Conservation (phyloP, 2,329 filamentous ascomycete species). For the Epichloe bromicola region DNA sequence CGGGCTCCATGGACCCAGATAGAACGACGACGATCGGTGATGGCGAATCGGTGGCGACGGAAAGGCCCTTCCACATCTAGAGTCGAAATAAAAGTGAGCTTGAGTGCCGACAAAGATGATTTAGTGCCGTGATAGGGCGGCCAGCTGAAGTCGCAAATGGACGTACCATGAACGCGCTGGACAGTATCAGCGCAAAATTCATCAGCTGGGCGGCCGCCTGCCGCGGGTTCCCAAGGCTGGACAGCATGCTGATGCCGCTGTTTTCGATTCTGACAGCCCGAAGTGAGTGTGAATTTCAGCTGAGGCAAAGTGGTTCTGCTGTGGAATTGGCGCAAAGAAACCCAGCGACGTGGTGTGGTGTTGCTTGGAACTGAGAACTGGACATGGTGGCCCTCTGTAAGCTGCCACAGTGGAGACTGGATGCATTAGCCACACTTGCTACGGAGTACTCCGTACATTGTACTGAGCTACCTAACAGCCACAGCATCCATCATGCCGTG, state of each 20-base stretch:
- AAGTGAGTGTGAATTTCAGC: background rate
- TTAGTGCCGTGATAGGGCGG: background rate
- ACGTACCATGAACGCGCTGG: constrained; percentile 76
- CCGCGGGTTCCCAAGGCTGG: constrained; percentile 59
- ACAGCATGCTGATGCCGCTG: constrained; percentile 41
- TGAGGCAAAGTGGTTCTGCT: background rate
- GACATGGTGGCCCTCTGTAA: constrained; percentile 15
- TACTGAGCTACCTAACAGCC: background rate
- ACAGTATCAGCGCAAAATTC: constrained; percentile 83
- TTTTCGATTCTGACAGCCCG: background rate
- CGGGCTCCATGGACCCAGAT: constrained; percentile 73
- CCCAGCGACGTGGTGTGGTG: background rate
- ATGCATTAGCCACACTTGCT: background rate
- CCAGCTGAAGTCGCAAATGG: background rate
- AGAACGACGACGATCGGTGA: constrained; percentile 75
- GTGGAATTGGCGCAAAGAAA: background rate
- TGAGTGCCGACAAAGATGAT: too few relatives aligned
- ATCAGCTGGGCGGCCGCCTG: constrained; percentile 71
- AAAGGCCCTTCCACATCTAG: constrained; percentile 78
- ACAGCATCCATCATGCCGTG: background rate
- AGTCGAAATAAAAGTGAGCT: background rate
- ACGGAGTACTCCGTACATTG: too few relatives aligned
- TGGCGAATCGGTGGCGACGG: constrained; percentile 60
- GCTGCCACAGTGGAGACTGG: too few relatives aligned
- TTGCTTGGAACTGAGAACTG: constrained; percentile 6